Conservation (phyloP, 1,139 yeast genomes). For the Blastobotrys capitulatus region DNA sequence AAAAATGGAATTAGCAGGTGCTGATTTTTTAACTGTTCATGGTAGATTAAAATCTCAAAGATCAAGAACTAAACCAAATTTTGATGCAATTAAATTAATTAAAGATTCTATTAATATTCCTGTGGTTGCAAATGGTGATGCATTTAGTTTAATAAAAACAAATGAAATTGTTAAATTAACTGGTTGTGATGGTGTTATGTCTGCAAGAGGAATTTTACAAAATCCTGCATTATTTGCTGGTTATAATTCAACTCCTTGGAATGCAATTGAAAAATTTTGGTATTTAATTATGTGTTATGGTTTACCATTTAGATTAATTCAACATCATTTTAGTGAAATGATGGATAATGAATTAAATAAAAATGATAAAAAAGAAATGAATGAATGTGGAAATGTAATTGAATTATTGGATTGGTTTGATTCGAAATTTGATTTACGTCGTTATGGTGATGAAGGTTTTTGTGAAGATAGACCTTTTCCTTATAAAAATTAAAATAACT, state of each 20-base stretch:
- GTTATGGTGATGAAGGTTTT: no score
- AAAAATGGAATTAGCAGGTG: constrained; percentile 78
- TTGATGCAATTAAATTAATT: constrained; percentile 70
- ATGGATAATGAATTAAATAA: no score
- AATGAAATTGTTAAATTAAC: constrained; percentile 55
- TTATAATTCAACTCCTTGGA: constrained; percentile 73
- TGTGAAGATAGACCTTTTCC: no score
- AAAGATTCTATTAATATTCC: constrained; percentile 57
- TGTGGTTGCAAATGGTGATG: constrained; percentile 94
- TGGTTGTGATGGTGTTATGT: constrained; percentile 90
- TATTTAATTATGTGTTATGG: constrained; percentile 75
- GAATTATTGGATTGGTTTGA: no score
- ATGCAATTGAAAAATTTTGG: constrained; percentile 79
- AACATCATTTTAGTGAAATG: constrained; percentile 87
- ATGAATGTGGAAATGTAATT: no score
- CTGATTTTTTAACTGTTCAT: constrained; percentile 89
- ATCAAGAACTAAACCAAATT: constrained; percentile 74
- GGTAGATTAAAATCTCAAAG: constrained; percentile 85
- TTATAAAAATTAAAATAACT: no score
- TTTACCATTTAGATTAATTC: constrained; percentile 73
- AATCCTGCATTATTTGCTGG: constrained; percentile 91
- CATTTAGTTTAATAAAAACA: constrained; percentile 64
- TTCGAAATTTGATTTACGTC: no score
- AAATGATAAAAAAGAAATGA: no score
- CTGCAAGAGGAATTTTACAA: constrained; percentile 79